These are phyloP conservation scores for Hypoxylon crocopeplum DNA, from an alignment of 495 filamentous ascomycete genomes.

Conservation along the genomic window DNA sequence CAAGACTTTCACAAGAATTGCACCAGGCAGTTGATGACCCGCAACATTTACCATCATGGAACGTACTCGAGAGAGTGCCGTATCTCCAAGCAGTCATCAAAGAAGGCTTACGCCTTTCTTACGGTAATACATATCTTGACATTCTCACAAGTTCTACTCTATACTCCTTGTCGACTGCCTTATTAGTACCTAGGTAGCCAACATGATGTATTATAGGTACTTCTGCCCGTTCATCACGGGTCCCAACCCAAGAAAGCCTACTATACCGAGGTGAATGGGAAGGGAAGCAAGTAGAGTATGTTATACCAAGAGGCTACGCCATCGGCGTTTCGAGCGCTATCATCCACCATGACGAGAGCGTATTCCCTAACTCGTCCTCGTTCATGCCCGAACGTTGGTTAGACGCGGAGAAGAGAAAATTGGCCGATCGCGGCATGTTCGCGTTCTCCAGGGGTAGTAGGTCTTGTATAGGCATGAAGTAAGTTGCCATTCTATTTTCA, in stretches of 20 bases:
- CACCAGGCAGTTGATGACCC: slow-evolving; percentile 25
- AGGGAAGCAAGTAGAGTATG: slow-evolving; percentile 28
- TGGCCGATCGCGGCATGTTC: slow-evolving; percentile 3
- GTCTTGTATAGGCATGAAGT: slow-evolving; percentile 24
- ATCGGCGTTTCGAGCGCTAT: slow-evolving; percentile 48
- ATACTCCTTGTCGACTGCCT: background rate
- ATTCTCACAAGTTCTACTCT: background rate
- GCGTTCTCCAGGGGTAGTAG: slow-evolving; percentile 19
- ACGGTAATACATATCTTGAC: slow-evolving; percentile 39
- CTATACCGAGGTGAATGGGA: slow-evolving; percentile 47
- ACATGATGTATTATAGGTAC: slow-evolving; percentile 25
- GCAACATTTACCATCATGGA: slow-evolving; percentile 33
- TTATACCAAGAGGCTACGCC: slow-evolving; percentile 40
- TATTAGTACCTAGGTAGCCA: background rate
- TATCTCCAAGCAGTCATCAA: slow-evolving; percentile 51
- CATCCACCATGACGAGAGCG: slow-evolving; percentile 9
- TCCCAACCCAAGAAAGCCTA: slow-evolving; percentile 43
- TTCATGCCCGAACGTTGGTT: slow-evolving; percentile 21
- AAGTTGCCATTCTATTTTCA: background rate
- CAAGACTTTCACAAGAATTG: slow-evolving; percentile 46
- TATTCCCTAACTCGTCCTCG: slow-evolving; percentile 17
- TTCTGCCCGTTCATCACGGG: slow-evolving; percentile 38
- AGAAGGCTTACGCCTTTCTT: slow-evolving; percentile 53
- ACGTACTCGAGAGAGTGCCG: slow-evolving; percentile 50
- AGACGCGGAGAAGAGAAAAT: background rate